These are phyloP conservation scores for Ophiosphaerella narmari DNA, from an alignment of 2,329 filamentous ascomycete genomes.

Conservation along the genomic window DNA sequence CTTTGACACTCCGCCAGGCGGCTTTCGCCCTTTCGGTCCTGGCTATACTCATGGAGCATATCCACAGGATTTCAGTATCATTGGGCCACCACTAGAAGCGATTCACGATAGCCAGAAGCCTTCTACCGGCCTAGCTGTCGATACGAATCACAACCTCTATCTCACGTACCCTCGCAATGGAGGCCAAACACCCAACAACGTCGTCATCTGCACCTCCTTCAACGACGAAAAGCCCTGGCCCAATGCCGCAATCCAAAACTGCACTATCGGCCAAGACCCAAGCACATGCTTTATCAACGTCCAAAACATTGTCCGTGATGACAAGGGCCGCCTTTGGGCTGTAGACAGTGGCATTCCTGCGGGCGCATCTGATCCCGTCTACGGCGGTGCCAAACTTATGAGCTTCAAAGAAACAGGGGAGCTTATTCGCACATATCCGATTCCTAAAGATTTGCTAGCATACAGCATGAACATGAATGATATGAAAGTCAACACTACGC, in stretches of 20 bases:
- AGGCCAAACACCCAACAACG: slow-evolving; percentile 44
- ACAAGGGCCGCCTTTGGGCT: slow-evolving; percentile 47
- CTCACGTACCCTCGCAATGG: slow-evolving; percentile 50
- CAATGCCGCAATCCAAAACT: slow-evolving; percentile 48
- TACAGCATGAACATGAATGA: slow-evolving; percentile 50
- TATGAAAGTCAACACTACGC: slow-evolving; percentile 50
- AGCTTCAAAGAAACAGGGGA: slow-evolving; percentile 43
- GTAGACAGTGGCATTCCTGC: slow-evolving; percentile 49
- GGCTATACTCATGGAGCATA: slow-evolving; percentile 21
- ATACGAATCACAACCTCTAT: slow-evolving; percentile 45
- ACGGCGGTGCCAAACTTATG: slow-evolving; percentile 50
- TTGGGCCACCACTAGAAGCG: slow-evolving; percentile 42
- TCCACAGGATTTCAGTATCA: slow-evolving; percentile 44
- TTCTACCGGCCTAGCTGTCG: slow-evolving; percentile 49
- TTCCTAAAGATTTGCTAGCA: slow-evolving; percentile 42
- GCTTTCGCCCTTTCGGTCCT: slow-evolving; percentile 15
- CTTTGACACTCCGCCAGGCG: slow-evolving; percentile 13
- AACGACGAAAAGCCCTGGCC: slow-evolving; percentile 49
- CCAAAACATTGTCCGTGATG: slow-evolving; percentile 52
- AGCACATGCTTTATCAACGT: slow-evolving; percentile 53
- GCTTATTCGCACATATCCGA: slow-evolving; percentile 45
- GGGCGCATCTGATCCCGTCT: slow-evolving; percentile 31
- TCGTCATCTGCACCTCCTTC: slow-evolving; percentile 47
- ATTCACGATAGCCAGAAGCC: slow-evolving; percentile 46
- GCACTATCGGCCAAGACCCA: slow-evolving; percentile 43